Evolutionary conservation across 768 basidiomycete genomes (phyloP), one percentile per base, ranked within the genome.

Genomic region (Boletus rex-veris): DNA sequence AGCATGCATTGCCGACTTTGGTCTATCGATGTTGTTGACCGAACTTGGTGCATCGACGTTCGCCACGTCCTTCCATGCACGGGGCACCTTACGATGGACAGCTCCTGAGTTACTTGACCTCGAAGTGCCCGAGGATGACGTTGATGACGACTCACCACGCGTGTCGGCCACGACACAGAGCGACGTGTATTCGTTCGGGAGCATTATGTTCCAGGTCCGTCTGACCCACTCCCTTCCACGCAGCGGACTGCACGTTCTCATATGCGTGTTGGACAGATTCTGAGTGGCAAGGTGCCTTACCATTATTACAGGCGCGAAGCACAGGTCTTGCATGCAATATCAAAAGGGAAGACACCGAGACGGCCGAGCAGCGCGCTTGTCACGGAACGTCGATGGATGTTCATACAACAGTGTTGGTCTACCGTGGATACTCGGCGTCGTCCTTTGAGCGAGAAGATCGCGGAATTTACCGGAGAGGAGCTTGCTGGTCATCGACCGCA

Each of bases 401-500:
- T 62, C 21, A 55, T 62, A 16, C 48, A 54, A 38, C 36, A 30
- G 2, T 62, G 57, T 19, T 63, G 61, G 61, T 63, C 56, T 12
- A 68, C 70, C 26, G 66, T 66, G n/a, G 55, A 54, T 19, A 21
- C 26, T 28, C 26, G 1, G 8, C 26, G 26, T 28, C 26, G 26
- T 28, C 26, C 26, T 6, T 8, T 8, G 26, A 28, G 26, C 26
- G 6, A 28, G 26, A 28, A 8, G 26, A 28, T 28, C 26, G 26
- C 8, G 26, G 26, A 28, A 28, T 28, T 28, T 28, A 28, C 26
- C 26, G 26, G 26, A 28, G 8, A 28, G 26, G 26, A 28, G 26
- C 26, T 28, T 24, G 24, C 5, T 24, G 24, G 55, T 18, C 60
- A 71, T 38, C 62, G 65, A 11, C 64, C 74, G 1, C 64, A 68